Base-by-base conservation (phyloP, 495 filamentous ascomycete species). In the Penicillium longicatenatum region DNA sequence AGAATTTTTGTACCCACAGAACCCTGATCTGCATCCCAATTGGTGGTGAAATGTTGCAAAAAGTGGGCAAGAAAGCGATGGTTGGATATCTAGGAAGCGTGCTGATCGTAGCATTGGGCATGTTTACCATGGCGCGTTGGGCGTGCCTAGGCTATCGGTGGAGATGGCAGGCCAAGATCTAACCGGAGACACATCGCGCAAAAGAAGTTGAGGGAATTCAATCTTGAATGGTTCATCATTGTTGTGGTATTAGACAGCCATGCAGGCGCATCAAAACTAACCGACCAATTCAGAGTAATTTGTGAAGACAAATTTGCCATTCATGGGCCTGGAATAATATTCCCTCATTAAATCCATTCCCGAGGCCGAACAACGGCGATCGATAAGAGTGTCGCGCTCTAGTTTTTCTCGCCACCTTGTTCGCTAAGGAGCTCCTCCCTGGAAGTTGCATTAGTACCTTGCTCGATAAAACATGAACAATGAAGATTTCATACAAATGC, bases 341-440 rank as follows among this genome's bases (percentile, higher is more conserved):
- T n/a, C n/a, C n/a, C n/a, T n/a, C n/a, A 14, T 35, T 12, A 14
- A 11, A 35, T 35, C 10, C 29, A 3, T 7, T 31, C 29, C 6
- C 29, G 29, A 31, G n/a, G n/a, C n/a, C n/a, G n/a, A n/a, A n/a
- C n/a, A n/a, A n/a, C 7, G 4, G 26, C 31, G 31, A 35, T 4
- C 14, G 37, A 39, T 7, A n/a, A 39, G 16, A 39, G 22, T 22
- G 22, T 22, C 14, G 22, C 30, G 12, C 45, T 17, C 69, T 86
- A 92, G 70, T 92, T 90, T 59, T 89, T 79, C 78, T 92, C 88
- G 68, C 70, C 88, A 44, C 87, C 87, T 74, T 89, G 86, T 1
- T 79, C 73, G 65, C 79, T 84, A 52, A 84, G 83, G 54, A 88
- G 75, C 52, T 90, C 84, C 52, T 92, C 87, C 65, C 88, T 91